Conservation (phyloP, 2,329 filamentous ascomycete genomes). For the Sarocladium oryzae region DNA sequence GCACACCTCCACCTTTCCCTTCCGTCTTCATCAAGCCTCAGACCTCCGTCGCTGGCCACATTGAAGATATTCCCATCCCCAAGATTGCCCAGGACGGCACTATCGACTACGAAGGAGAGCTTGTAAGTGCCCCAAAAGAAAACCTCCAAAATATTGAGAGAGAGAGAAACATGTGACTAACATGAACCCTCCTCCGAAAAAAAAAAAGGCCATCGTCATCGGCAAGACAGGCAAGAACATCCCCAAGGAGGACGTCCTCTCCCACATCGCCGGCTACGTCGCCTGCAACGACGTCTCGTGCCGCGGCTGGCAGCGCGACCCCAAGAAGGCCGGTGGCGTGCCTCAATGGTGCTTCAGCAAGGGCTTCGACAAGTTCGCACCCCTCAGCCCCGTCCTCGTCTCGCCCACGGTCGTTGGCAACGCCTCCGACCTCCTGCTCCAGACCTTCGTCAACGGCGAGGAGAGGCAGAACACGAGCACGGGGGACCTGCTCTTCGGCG, state of each 20-base stretch:
- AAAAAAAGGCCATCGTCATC: slow-evolving; percentile 40
- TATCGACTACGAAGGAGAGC: slow-evolving; percentile 44
- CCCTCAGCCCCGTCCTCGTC: slow-evolving; percentile 42
- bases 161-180: not conserved
- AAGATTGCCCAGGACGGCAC: slow-evolving; percentile 38
- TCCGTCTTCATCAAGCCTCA: slow-evolving; percentile 46
- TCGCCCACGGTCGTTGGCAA: slow-evolving; percentile 21
- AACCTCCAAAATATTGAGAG: too few species aligned
- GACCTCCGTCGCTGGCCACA: slow-evolving; percentile 29
- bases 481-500: slow-evolving; percentile 42
- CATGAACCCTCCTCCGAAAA: too few species aligned
- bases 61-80: slow-evolving; percentile 35
- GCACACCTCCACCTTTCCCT: slow-evolving; percentile 42
- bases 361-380: slow-evolving; percentile 47
- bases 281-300: slow-evolving; percentile 49
- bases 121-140: slow-evolving; percentile 23
- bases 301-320: slow-evolving; percentile 45
- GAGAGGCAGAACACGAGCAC: slow-evolving; percentile 41
- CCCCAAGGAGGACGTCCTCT: slow-evolving; percentile 33
- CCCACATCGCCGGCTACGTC: slow-evolving; percentile 40
- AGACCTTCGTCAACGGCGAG: slow-evolving; percentile 43
- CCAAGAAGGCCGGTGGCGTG: slow-evolving; percentile 30
- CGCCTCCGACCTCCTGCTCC: slow-evolving; percentile 22
- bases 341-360: slow-evolving; percentile 52
- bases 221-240: slow-evolving; percentile 47